Evolutionary conservation across 1,284 basidiomycete species (phyloP).

Genomic region (Cryptococcus amylolentus): DNA sequence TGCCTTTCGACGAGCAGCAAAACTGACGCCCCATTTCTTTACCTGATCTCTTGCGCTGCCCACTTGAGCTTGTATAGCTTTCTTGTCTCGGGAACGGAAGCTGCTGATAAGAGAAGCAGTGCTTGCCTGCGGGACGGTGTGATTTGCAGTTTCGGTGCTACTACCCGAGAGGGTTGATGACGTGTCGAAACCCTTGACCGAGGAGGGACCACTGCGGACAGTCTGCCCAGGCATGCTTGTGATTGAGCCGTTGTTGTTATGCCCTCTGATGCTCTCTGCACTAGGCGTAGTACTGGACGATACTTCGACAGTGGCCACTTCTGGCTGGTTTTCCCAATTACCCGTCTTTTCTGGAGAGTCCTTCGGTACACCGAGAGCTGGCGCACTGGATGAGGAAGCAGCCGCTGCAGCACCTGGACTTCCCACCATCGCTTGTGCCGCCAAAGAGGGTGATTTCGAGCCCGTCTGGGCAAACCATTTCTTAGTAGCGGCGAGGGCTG

Average conservation of each 20-base stretch:
- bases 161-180: neutral
- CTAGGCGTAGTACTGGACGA: slow-evolving; percentile 3
- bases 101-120: slow-evolving; percentile 46
- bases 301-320: slow-evolving; percentile 9
- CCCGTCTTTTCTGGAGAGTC: neutral
- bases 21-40: slow-evolving; percentile 82
- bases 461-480: slow-evolving; percentile 30
- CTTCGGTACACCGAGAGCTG: neutral
- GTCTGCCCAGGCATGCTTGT: neutral
- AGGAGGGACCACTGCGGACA: neutral
- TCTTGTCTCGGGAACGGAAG: slow-evolving; percentile 72
- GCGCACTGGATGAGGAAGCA: neutral
- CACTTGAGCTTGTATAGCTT: slow-evolving; percentile 65
- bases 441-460: slow-evolving; percentile 9
- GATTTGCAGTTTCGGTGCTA: neutral
- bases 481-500: slow-evolving; percentile 20
- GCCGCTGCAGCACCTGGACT: neutral
- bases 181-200: neutral
- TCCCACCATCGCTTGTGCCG: slow-evolving; percentile 5
- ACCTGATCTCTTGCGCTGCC: slow-evolving; percentile 70
- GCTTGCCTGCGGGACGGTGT: slow-evolving; percentile 9
- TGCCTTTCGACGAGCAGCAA: slow-evolving; percentile 43
- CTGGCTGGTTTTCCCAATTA: slow-evolving; percentile 5
- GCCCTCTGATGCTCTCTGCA: neutral
- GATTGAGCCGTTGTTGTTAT: too few relatives aligned